Evolutionary conservation across 257 asterid genomes (phyloP).

Genomic region (Nicotiana obtusifolia): DNA sequence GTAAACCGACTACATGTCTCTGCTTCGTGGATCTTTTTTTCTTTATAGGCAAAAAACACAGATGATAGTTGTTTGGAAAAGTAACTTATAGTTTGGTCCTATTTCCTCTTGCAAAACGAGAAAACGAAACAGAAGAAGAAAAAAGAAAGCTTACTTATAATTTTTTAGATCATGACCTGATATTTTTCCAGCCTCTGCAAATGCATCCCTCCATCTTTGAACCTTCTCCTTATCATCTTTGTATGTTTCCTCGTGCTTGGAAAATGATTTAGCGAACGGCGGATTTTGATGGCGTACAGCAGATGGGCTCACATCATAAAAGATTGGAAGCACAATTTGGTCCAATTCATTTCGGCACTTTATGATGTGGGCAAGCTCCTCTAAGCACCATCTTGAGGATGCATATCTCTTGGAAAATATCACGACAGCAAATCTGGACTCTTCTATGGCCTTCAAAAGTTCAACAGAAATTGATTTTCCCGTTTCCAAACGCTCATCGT

Average conservation of each 20-base stretch:
- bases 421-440: background rate
- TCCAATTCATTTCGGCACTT: background rate
- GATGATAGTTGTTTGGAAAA: background rate
- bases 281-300: background rate
- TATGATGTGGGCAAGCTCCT: background rate
- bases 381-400: background rate
- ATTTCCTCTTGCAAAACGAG: background rate
- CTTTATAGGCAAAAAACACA: background rate
- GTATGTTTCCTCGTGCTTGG: background rate
- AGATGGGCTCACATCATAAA: background rate
- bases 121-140: background rate
- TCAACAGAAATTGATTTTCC: background rate
- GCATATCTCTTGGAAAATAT: background rate
- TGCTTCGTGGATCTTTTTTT: background rate
- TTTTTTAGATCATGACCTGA: background rate
- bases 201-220: slow-evolving; percentile 5
- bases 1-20: background rate
- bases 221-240: background rate
- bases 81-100: background rate
- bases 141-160: background rate
- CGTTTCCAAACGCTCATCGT: background rate
- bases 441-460: background rate
- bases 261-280: background rate
- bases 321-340: background rate
- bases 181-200: background rate